A percentile compares a stretch with the other conserved stretches of the same genome.
These are phyloP conservation scores for Triticum urartu DNA, from an alignment of 176 grass and related monocot species.

Conservation along the genomic window DNA sequence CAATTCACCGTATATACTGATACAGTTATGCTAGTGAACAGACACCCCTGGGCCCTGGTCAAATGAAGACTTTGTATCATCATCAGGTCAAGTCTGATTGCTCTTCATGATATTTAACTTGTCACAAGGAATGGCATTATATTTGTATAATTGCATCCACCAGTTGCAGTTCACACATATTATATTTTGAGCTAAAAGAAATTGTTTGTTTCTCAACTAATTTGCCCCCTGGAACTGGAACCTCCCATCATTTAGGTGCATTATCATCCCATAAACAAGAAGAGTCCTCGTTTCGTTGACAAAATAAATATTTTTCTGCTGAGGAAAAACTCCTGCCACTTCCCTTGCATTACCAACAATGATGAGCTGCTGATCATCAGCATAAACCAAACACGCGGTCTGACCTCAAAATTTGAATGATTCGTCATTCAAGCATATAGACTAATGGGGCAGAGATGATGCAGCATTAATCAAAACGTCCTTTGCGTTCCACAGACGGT, in stretches of 20 bases:
- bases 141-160: not conserved
- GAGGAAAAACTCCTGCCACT: not conserved
- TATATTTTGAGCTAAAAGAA: not conserved
- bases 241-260: not conserved
- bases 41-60: not conserved
- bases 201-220: not conserved
- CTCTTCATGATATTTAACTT: not conserved
- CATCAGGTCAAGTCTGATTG: not conserved
- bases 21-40: too few species aligned
- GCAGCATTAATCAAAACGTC: not conserved
- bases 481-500: not conserved
- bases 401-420: not conserved
- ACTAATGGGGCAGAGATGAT: not conserved
- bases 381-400: not conserved
- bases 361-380: not conserved
- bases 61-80: not conserved
- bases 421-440: constrained; percentile 8
- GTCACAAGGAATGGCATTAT: not conserved
- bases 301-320: not conserved
- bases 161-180: not conserved
- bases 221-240: not conserved
- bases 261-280: not conserved
- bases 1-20: not conserved
- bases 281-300: not conserved
- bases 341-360: not conserved